phyloP scores from a whole-genome alignment of 2,329 filamentous ascomycete species.

The Fusarium pseudocircinatum region DNA sequence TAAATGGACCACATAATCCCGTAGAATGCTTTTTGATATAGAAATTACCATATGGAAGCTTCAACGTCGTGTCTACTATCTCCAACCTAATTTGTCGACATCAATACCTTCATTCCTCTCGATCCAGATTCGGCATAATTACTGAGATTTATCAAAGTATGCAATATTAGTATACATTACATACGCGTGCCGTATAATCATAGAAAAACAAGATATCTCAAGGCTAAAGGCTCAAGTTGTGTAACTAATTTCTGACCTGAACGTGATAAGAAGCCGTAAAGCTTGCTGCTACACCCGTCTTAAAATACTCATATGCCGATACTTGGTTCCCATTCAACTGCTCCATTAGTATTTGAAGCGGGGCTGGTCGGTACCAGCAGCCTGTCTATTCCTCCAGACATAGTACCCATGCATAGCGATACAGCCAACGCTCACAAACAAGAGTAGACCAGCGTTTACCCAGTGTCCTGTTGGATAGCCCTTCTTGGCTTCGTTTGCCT shows the following conservation, averaged over 20 bases:
- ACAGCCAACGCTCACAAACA: constrained; percentile 66
- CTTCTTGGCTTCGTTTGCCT: constrained; percentile 63
- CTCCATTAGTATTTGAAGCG: constrained; percentile 33
- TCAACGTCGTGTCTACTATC: no score
- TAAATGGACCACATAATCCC: not conserved
- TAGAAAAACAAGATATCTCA: fast-evolving
- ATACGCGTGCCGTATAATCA: not conserved
- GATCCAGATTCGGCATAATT: not conserved
- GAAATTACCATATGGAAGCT: not conserved
- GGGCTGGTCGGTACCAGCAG: constrained; percentile 15
- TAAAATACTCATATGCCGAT: no score
- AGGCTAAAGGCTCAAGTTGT: fast-evolving
- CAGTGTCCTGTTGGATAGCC: constrained; percentile 77
- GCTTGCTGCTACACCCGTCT: no score
- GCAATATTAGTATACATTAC: fast-evolving
- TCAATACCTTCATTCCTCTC: fast-evolving
- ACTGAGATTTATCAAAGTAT: no score
- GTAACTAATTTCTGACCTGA: not conserved
- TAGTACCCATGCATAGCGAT: constrained; percentile 65
- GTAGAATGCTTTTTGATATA: not conserved
- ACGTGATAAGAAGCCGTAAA: not conserved
- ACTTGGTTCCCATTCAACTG: no score
- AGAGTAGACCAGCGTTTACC: constrained; percentile 67
- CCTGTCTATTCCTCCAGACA: constrained; percentile 52
- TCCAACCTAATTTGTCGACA: not conserved